These are phyloP conservation scores for Boletus edulis DNA, from an alignment of 768 basidiomycete genomes.

Conservation along the genomic window DNA sequence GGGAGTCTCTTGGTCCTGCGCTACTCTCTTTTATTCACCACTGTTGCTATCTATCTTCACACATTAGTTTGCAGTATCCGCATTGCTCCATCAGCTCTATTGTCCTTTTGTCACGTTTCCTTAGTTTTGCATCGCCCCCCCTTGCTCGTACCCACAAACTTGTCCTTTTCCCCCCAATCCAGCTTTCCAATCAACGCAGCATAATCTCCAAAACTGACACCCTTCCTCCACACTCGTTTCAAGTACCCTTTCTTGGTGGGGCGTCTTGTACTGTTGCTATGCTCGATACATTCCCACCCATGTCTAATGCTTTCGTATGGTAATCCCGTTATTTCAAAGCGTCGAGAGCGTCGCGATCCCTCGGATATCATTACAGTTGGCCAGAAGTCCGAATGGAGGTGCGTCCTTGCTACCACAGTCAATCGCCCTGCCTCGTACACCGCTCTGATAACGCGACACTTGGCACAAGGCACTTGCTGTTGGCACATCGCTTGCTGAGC, in stretches of 20 bases:
- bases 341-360: no score
- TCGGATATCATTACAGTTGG: no score
- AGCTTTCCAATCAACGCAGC: conserved; percentile 20
- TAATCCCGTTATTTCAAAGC: conserved; percentile 31
- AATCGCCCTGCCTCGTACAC: background rate
- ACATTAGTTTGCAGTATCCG: conserved; percentile 22
- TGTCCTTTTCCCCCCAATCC: conserved; percentile 9
- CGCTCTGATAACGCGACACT: background rate
- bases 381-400: no score
- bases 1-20: conserved; percentile 17
- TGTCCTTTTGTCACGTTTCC: conserved; percentile 24
- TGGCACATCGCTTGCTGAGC: conserved; percentile 10
- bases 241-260: conserved; percentile 24
- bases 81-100: conserved; percentile 22
- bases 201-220: conserved; percentile 24
- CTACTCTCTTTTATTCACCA: conserved; percentile 15
- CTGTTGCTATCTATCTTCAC: conserved; percentile 27
- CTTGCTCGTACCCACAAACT: conserved; percentile 20
- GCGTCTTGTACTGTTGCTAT: conserved; percentile 33
- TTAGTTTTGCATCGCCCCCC: conserved; percentile 25
- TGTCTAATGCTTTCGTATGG: conserved; percentile 38
- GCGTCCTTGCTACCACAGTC: conserved; percentile 1
- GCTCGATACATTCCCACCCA: conserved; percentile 34
- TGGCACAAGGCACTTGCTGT: conserved; percentile 4
- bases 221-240: conserved; percentile 30